These are phyloP conservation scores for Hericium rajendrae DNA, from an alignment of 768 basidiomycete genomes.

Conservation along the genomic window DNA sequence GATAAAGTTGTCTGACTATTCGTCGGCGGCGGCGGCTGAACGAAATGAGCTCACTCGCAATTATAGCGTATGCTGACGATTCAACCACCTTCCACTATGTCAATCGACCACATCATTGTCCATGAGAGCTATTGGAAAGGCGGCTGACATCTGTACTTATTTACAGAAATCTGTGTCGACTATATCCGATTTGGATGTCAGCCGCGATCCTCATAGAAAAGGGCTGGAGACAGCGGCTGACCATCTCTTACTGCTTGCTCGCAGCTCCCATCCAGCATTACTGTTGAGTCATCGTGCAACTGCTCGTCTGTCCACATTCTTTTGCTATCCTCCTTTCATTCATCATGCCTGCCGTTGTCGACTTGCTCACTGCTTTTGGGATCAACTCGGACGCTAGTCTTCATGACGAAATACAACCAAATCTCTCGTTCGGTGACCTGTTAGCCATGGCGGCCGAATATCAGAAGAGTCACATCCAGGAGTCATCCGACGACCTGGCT, in stretches of 20 bases:
- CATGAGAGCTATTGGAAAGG: too few species aligned
- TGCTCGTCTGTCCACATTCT: neutral
- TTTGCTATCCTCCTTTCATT: neutral
- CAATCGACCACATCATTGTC: too few species aligned
- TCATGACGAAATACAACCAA: neutral
- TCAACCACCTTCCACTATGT: too few species aligned
- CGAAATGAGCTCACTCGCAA: too few species aligned
- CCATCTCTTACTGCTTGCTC: neutral
- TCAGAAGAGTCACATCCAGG: neutral
- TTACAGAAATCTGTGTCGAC: too few species aligned
- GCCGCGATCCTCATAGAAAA: too few species aligned
- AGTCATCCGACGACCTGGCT: neutral
- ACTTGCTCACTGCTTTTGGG: neutral
- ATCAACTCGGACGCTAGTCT: neutral
- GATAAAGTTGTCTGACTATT: too few species aligned
- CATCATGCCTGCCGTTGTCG: neutral
- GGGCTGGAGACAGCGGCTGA: neutral
- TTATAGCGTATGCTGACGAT: too few species aligned
- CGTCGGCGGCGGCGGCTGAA: too few species aligned
- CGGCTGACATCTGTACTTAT: too few species aligned
- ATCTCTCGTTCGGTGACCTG: neutral
- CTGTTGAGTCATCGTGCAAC: neutral
- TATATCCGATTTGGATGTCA: too few species aligned
- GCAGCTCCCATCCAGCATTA: neutral
- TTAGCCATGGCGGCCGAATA: neutral